These are phyloP conservation scores for Suhomyces bolitotheri DNA, from an alignment of 1,139 yeast genomes.

Conservation along the genomic window DNA sequence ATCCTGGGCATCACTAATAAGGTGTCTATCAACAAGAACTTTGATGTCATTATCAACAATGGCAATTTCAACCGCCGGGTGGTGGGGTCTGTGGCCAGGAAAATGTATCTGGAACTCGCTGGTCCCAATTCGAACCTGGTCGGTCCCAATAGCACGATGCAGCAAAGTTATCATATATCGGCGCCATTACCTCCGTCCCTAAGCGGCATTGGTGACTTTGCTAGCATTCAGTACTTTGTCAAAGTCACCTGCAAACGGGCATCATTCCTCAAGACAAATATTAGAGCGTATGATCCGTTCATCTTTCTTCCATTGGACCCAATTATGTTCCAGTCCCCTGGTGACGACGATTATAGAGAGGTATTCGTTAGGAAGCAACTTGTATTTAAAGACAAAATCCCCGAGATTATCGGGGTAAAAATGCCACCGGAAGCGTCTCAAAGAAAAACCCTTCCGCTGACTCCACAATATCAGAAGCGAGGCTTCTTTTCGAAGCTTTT, in stretches of 20 bases:
- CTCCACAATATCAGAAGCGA: constrained; percentile 17
- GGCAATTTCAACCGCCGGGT: constrained; percentile 32
- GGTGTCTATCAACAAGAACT: constrained; percentile 35
- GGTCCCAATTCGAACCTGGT: constrained; percentile 6
- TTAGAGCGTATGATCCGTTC: constrained; percentile 52
- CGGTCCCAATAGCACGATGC: constrained; percentile 2
- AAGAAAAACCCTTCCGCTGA: constrained; percentile 22
- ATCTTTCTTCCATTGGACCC: constrained; percentile 55
- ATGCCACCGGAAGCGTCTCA: constrained; percentile 20
- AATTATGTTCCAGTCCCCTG: constrained; percentile 28
- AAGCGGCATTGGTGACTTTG: constrained; percentile 46
- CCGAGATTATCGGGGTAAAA: constrained; percentile 44
- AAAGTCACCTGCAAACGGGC: constrained; percentile 62
- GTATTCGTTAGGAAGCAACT: constrained; percentile 44
- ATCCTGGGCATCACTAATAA: constrained; percentile 44
- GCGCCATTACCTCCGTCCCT: constrained; percentile 59
- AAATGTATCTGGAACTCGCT: constrained; percentile 1
- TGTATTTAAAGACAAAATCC: constrained; percentile 39
- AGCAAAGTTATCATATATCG: constrained; percentile 36
- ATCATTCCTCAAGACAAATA: constrained; percentile 51
- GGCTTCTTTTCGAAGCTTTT: constrained; percentile 20
- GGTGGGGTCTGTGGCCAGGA: constrained; percentile 24
- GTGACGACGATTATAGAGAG: constrained; percentile 31
- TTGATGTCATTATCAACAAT: constrained; percentile 37
- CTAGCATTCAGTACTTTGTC: constrained; percentile 52